Evolutionary conservation across 2,329 filamentous ascomycete genomes (phyloP).

Genomic region (Fusarium abutilonis): DNA sequence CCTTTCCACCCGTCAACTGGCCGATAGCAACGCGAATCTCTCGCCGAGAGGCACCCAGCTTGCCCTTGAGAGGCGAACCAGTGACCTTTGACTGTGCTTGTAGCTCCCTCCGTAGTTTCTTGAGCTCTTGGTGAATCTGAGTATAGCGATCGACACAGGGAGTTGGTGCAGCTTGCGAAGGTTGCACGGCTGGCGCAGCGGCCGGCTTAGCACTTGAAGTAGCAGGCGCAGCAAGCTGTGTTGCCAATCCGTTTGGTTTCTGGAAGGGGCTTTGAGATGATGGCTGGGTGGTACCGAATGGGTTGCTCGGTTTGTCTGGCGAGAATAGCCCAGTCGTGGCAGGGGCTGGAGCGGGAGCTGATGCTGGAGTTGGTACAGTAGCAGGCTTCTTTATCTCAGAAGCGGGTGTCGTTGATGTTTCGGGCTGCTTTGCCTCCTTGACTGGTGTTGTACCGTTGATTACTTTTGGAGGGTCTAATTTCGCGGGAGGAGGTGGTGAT

Average conservation of each 20-base stretch:
- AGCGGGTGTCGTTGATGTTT: constrained; percentile 33
- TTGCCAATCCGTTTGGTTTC: constrained; percentile 27
- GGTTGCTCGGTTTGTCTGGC: constrained; percentile 39
- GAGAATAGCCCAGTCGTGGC: constrained; percentile 36
- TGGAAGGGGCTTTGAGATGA: constrained; percentile 27
- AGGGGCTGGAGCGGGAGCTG: constrained; percentile 25
- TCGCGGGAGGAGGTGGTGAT: constrained; percentile 36
- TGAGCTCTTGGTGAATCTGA: constrained; percentile 75
- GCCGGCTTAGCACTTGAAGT: constrained; percentile 17
- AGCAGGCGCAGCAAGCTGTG: constrained; percentile 13
- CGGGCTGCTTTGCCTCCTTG: constrained; percentile 34
- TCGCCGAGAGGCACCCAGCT: constrained; percentile 76
- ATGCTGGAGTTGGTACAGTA: constrained; percentile 13
- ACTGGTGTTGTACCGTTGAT: constrained; percentile 38
- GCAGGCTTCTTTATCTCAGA: constrained; percentile 36
- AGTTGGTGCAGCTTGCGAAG: constrained; percentile 13
- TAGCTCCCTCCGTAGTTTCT: constrained; percentile 70
- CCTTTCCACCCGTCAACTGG: constrained; percentile 74
- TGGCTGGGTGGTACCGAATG: constrained; percentile 34
- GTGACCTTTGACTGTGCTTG: constrained; percentile 63
- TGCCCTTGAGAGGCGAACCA: constrained; percentile 65
- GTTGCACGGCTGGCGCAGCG: constrained; percentile 21
- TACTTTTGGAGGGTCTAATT: constrained; percentile 30
- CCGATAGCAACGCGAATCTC: constrained; percentile 77
- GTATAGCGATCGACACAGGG: constrained; percentile 56